phyloP scores from a whole-genome alignment of 2,329 filamentous ascomycete genomes.

The Karstenula rhodostoma region DNA sequence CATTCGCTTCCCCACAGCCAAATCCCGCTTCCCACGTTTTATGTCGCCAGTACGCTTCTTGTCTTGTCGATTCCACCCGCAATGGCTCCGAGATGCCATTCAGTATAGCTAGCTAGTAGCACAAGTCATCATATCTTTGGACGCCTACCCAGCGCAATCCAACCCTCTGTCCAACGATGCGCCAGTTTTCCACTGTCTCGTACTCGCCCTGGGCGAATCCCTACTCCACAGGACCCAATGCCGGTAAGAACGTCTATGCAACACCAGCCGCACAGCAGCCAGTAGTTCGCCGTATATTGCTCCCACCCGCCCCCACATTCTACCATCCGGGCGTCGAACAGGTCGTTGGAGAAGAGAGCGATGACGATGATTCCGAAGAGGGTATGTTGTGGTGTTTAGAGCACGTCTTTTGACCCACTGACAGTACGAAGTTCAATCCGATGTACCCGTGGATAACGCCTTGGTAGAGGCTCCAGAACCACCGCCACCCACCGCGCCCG shows the following conservation, averaged over 20 bases:
- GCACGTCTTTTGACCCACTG: constrained; percentile 21
- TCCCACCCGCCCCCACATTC: constrained; percentile 31
- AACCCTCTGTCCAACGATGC: constrained; percentile 39
- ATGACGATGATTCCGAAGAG: constrained; percentile 28
- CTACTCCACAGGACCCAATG: constrained; percentile 28
- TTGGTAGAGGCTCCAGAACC: constrained; percentile 21
- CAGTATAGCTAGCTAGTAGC: constrained; percentile 45
- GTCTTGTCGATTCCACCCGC: constrained; percentile 34
- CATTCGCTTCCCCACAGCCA: constrained; percentile 47
- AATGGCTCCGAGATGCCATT: constrained; percentile 41
- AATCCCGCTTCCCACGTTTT: constrained; percentile 45
- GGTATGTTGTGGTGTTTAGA: constrained; percentile 19
- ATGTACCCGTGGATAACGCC: constrained; percentile 23
- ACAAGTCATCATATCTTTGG: constrained; percentile 36
- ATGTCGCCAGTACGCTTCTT: constrained; percentile 44
- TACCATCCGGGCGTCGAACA: constrained; percentile 35
- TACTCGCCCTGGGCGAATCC: constrained; percentile 46
- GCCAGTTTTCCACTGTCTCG: constrained; percentile 40
- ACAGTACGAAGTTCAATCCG: constrained; percentile 32
- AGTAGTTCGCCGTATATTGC: constrained; percentile 34
- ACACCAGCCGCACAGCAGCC: constrained; percentile 26
- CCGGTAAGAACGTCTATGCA: constrained; percentile 28
- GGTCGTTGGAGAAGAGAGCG: constrained; percentile 28
- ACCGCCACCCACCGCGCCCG: constrained; percentile 20
- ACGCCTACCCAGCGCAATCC: constrained; percentile 26